Base-by-base conservation (phyloP, 2,329 filamentous ascomycete genomes). In the Diplodia mutila region DNA sequence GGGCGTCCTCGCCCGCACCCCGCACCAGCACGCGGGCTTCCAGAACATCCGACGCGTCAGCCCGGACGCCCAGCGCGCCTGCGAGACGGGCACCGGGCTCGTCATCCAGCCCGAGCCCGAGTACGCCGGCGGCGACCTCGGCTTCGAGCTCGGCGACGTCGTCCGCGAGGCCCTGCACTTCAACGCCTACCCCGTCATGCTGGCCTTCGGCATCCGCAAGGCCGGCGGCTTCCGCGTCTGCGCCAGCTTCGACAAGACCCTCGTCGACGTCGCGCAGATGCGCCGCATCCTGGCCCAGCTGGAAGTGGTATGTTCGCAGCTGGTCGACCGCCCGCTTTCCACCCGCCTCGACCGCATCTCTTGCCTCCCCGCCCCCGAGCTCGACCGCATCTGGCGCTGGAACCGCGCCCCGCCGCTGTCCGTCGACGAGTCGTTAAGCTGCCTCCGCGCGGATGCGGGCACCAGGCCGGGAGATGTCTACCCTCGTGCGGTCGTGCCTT, bases 161-260 rank as follows among this genome's bases (percentile, higher is more conserved):
- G 86, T 86, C 0, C 83, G 85, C 54, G 87, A 89, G 70, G 87
- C 87, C 0, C 80, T 89, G 0, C 82, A 83, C 67, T 85, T 85
- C 73, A 84, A 84, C 66, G 83, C 83, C 0, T 89, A 90, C 73
- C 84, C 87, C 1, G 83, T 91, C 37, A 90, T 90, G 81, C 78
- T 90, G 23, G 88, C 90, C 53, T 90, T 16, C 11, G 59, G 88
- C 75, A 87, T 85, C 3, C 78, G 90, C 4, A 84, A 86, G 48
- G 80, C 83, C 1, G 80, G 82, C 69, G 83, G 85, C 1, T 86
- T 90, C 73, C 76, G 85, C 16, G 80, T 89, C 66, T 88, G 87
- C 79, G 87, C 87, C 0, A 89, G 88, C 72, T 90, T 90, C 72
- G 88, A 91, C 72, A 87, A 86, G 25, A 84, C 84, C 21, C 83